Conservation (phyloP, 345 rosid genomes). For the Gossypium turneri region DNA sequence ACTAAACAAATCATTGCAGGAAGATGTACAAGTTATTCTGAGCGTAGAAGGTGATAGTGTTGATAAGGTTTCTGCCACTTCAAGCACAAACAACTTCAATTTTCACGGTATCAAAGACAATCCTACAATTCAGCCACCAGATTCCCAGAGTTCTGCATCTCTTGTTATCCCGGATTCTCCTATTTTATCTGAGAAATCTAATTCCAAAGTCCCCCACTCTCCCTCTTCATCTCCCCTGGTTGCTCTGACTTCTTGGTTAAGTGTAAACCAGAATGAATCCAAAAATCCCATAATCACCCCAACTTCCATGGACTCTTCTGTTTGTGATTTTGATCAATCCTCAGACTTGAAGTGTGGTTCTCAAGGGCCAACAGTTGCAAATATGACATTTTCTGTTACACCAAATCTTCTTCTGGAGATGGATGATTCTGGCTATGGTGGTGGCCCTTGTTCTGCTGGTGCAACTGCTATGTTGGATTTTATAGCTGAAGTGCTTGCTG, state of each 20-base stretch:
- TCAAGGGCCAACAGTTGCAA: constrained; percentile 53
- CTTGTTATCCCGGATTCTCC: constrained; percentile 63
- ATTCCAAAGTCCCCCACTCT: constrained; percentile 45
- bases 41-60: constrained; percentile 40
- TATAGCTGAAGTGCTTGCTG: constrained; percentile 95
- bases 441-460: constrained; percentile 99
- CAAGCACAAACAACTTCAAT: constrained; percentile 50
- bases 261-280: constrained; percentile 51
- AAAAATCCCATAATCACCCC: constrained; percentile 41
- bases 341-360: constrained; percentile 59
- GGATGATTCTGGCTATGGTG: constrained; percentile 96
- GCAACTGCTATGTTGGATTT: constrained; percentile 95
- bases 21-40: constrained; percentile 45
- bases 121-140: constrained; percentile 41
- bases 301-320: constrained; percentile 72
- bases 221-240: constrained; percentile 67
- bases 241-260: constrained; percentile 85
- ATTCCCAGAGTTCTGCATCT: constrained; percentile 66
- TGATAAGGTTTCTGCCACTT: constrained; percentile 47
- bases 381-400: constrained; percentile 50
- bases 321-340: constrained; percentile 63
- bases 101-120: constrained; percentile 35
- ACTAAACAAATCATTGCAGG: constrained; percentile 39
- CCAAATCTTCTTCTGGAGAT: constrained; percentile 73
- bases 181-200: constrained; percentile 74